Conservation (phyloP, 2,329 filamentous ascomycete genomes). For the Alternaria gaisen region DNA sequence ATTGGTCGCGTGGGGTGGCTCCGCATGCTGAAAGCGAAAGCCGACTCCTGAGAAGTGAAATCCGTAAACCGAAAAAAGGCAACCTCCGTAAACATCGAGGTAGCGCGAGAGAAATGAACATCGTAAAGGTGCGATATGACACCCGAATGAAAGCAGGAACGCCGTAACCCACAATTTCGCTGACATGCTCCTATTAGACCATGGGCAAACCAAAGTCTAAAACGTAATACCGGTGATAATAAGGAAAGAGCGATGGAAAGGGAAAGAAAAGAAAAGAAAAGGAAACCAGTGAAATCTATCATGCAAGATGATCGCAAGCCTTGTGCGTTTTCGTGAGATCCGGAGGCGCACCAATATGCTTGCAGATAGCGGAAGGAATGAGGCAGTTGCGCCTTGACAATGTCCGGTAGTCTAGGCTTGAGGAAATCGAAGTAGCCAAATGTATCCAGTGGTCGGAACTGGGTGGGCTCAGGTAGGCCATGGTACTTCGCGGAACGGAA, state of each 20-base stretch:
- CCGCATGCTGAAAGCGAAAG: conserved; percentile 25
- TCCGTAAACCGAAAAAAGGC: conserved; percentile 41
- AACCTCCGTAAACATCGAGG: conserved; percentile 34
- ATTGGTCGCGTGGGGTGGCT: conserved; percentile 26
- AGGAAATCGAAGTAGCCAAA: conserved; percentile 28
- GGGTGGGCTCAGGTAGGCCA: conserved; percentile 24
- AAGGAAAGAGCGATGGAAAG: conserved; percentile 37
- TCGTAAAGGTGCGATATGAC: conserved; percentile 42
- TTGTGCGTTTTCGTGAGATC: conserved; percentile 50
- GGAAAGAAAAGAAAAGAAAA: conserved; percentile 25
- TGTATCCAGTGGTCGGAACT: conserved; percentile 29
- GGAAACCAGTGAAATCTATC: conserved; percentile 46
- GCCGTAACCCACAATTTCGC: conserved; percentile 47
- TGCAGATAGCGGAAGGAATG: conserved; percentile 48
- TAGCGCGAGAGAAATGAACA: conserved; percentile 35
- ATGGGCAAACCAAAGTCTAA: conserved; percentile 45
- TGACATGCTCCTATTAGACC: conserved; percentile 41
- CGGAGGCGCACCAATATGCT: conserved; percentile 46
- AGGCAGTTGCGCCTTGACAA: conserved; percentile 28
- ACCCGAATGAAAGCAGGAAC: conserved; percentile 34
- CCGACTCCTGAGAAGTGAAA: conserved; percentile 37
- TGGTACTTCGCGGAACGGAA: conserved; percentile 30
- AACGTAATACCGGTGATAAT: conserved; percentile 34
- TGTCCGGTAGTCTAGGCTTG: conserved; percentile 31
- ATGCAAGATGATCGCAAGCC: conserved; percentile 50